phyloP scores from a whole-genome alignment of 805 yeast species.

The Candida michaelii region DNA sequence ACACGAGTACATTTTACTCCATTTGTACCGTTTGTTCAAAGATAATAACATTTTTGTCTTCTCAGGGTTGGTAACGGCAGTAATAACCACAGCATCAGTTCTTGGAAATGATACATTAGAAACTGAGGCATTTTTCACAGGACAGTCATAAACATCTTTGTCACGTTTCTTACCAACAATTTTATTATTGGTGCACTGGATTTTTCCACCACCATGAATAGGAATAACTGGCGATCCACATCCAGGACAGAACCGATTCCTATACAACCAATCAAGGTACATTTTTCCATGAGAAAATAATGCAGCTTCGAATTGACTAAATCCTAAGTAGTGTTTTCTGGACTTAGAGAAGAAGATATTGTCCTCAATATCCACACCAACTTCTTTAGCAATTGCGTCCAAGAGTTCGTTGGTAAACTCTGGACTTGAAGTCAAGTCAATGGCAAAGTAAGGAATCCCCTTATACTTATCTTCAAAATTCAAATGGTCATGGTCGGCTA shows the following conservation, averaged over 20 bases:
- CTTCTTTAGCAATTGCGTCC: slow-evolving; percentile 13
- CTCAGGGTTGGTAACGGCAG: slow-evolving; percentile 66
- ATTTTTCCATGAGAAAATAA: slow-evolving; percentile 78
- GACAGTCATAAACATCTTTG: slow-evolving; percentile 27
- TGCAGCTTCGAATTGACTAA: slow-evolving; percentile 52
- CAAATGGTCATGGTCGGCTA: slow-evolving; percentile 29
- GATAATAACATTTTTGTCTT: slow-evolving; percentile 69
- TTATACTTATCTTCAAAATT: slow-evolving; percentile 48
- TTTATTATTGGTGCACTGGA: slow-evolving; percentile 43
- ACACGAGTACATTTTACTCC: slow-evolving; percentile 65
- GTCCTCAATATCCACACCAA: slow-evolving; percentile 6
- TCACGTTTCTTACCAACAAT: slow-evolving; percentile 13
- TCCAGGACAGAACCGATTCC: slow-evolving; percentile 79
- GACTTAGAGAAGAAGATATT: slow-evolving; percentile 32
- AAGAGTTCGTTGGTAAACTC: slow-evolving; percentile 37
- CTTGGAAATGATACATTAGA: slow-evolving; percentile 88
- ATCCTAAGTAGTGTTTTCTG: slow-evolving; percentile 36
- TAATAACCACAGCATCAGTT: slow-evolving; percentile 85
- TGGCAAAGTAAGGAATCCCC: slow-evolving; percentile 66
- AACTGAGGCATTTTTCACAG: slow-evolving; percentile 43
- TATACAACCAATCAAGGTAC: slow-evolving; percentile 79
- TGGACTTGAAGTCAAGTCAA: slow-evolving; percentile 53
- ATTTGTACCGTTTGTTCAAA: slow-evolving; percentile 60
- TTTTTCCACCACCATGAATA: slow-evolving; percentile 66
- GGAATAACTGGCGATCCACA: slow-evolving; percentile 71